These are phyloP conservation scores for Fusarium annulatum DNA, from an alignment of 2,329 filamentous ascomycete species.

Conservation along the genomic window DNA sequence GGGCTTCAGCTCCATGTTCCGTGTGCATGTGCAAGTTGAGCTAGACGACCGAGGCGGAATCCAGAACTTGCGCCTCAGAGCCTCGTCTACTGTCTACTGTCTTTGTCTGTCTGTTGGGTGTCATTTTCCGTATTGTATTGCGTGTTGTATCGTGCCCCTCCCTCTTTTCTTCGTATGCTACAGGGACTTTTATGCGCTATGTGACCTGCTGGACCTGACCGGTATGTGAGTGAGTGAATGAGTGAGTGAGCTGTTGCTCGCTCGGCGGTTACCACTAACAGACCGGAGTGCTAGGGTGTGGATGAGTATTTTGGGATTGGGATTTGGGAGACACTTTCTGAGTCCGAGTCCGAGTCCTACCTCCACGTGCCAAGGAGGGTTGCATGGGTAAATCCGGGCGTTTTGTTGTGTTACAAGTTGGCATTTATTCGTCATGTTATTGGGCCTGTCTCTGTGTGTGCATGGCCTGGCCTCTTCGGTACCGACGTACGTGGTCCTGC, in stretches of 20 bases:
- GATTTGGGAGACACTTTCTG: neutral
- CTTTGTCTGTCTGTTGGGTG: neutral
- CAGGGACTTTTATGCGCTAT: neutral
- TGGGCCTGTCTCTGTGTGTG: conserved; percentile 2
- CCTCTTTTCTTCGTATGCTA: neutral
- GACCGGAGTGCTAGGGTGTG: neutral
- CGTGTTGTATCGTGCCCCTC: neutral
- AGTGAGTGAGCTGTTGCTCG: neutral
- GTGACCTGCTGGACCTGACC: neutral
- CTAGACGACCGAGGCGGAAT: conserved; percentile 22
- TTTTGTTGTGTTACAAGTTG: conserved; percentile 14
- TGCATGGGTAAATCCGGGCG: conserved; percentile 19
- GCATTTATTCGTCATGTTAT: conserved; percentile 6
- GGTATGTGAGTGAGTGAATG: neutral
- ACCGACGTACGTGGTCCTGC: conserved; percentile 5
- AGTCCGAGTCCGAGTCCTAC: conserved; percentile 7
- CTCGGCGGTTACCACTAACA: conserved; percentile 14
- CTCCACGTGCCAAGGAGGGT: conserved; percentile 24
- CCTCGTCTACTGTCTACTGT: conserved; percentile 3
- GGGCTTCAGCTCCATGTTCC: conserved; percentile 28
- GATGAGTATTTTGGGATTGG: neutral
- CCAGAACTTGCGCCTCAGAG: conserved; percentile 18
- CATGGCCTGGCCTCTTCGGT: neutral
- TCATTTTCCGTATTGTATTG: conserved; percentile 1
- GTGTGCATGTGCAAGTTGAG: conserved; percentile 18